Evolutionary conservation across 345 rosid genomes (phyloP), one percentile per base, ranked within the genome.

Genomic region (Citrus inodora): DNA sequence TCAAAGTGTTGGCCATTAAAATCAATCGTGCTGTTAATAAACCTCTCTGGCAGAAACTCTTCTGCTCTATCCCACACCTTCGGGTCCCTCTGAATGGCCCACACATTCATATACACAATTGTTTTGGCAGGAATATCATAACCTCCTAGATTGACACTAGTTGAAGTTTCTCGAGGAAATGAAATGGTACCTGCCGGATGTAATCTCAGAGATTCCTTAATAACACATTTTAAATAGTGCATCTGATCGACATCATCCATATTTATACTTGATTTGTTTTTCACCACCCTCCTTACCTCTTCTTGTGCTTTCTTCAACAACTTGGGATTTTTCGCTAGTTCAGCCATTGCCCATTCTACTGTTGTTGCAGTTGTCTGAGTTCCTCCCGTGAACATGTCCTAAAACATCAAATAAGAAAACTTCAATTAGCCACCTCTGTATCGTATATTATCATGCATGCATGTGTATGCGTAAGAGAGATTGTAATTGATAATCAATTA

Each of bases 1-100:
- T 64, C 35, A 9, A 71, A 64, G 35, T 72, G 37, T 10, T 63
- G 66, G 4, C 77, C 68, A 56, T 40, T 58, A n/a, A 9, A 74
- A 58, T 73, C 78, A 14, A 73, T 27, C 1, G 24, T 9, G 9
- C 10, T 21, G 5, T 74, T 58, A 40, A 42, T 32, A 59, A 58
- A 79, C 19, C 78, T 73, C 62, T 73, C 78, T 10, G 82, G 82
- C 13, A 55, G 16, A 53, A 71, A 63, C 37, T 71, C 76, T 33
- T 63, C 71, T 1, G 65, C 37, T 33, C 65, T 35, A 9, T 72
- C 70, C 81, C 81, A 79, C 2, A 30, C 2, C 21, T 51, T 25
- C 2, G 77, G 80, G 28, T 66, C 77, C 66, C 67, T 79, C 4
- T 73, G 73, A 28, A 79, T 71, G 11, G 81, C 76, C 77, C 73